Base-by-base conservation (phyloP, 169 alveolate species). In the Fabrea salina region DNA sequence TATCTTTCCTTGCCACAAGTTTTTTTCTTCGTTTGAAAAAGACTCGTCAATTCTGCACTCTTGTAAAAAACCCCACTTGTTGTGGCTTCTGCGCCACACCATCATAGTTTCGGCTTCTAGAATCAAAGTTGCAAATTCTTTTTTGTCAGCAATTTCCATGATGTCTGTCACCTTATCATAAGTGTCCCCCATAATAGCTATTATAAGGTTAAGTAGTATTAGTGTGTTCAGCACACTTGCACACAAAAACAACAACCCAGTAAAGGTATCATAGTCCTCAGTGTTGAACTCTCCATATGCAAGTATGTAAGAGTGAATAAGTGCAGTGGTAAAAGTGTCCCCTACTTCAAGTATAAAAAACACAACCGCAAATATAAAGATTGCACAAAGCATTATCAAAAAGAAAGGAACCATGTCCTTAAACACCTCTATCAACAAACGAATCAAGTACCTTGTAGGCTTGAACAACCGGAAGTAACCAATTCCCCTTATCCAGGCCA, bases 131-230 rank as follows among this genome's bases (percentile, higher is more conserved):
- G 67, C 59, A 19, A 44, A 32, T 27, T 70, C 59, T 25, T 70
- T 70, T 32, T 13, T n/a, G 44, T 70, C 79, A 7, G 13, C 41
- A 1, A 35, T 44, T 41, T 32, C 25, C 5, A 35, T 11, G 22
- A 16, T 70, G 16, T 41, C 66, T 25, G 30, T 30, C 8, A 49
- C 59, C 33, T 37, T 70, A 50, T 43, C 59, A 27, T 70, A 49
- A 1, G 79, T 70, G 25, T 70, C 79, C 7, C 61, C 61, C 61
- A 70, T 41, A 1, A 70, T 70, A 19, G 67, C 27, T 47, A 70
- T 70, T 5, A 70, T 13, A n/a, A 70, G 16, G 44, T 70, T 70
- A 19, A 70, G 25, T 27, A 70, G 16, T 5, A 70, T 37, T 7
- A 70, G 19, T 4, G 79, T 25, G 25, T 19, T 70, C 27, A 70